phyloP scores from a whole-genome alignment of 2,329 filamentous ascomycete species.

The Phaeosphaeriaceae sp. region DNA sequence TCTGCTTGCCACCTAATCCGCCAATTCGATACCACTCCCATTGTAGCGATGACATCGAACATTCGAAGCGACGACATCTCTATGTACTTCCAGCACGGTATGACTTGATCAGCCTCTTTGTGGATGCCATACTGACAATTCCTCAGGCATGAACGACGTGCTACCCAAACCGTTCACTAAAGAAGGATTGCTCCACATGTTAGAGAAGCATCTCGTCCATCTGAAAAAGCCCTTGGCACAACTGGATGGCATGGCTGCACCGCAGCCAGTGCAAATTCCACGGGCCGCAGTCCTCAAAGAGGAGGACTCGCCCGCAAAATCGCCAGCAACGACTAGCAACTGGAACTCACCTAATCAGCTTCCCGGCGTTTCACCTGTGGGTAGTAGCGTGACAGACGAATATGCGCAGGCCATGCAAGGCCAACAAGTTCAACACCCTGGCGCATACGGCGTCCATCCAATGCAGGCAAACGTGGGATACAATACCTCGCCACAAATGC shows the following conservation, averaged over 20 bases:
- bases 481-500: constrained; percentile 47
- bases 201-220: constrained; percentile 88
- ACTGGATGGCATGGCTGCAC: constrained; percentile 58
- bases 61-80: constrained; percentile 96
- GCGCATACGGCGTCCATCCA: constrained; percentile 46
- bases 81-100: constrained; percentile 96
- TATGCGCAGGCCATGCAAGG: constrained; percentile 55
- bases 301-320: constrained; percentile 68
- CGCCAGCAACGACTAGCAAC: constrained; percentile 65
- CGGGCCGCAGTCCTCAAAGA: constrained; percentile 65
- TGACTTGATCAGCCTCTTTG: constrained; percentile 41
- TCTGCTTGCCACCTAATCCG: constrained; percentile 93
- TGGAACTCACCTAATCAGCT: constrained; percentile 70
- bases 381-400: constrained; percentile 54
- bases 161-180: constrained; percentile 96
- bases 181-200: constrained; percentile 76
- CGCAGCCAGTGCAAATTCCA: constrained; percentile 58
- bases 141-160: constrained; percentile 92
- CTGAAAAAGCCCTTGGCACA: constrained; percentile 69
- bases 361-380: constrained; percentile 64
- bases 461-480: constrained; percentile 49
- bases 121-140: constrained; percentile 30
- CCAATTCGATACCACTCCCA: constrained; percentile 83
- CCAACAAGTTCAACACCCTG: constrained; percentile 41
- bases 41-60: constrained; percentile 98